phyloP scores from a whole-genome alignment of 2,329 filamentous ascomycete species.

The Diplocarpon mali region DNA sequence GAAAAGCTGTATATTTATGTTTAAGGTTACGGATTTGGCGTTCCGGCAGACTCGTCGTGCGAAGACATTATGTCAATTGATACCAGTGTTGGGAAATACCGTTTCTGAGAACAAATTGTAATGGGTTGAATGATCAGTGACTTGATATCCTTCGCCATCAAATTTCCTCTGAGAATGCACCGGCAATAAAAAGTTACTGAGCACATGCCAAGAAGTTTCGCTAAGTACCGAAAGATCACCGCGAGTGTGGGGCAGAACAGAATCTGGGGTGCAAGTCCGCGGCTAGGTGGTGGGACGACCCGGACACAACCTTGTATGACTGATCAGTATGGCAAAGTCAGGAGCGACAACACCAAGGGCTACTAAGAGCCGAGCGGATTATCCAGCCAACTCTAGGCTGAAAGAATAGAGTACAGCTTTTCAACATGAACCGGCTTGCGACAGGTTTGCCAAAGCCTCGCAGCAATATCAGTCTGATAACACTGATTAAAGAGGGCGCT shows the following conservation, averaged over 20 bases:
- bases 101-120: neutral
- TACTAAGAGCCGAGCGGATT: neutral
- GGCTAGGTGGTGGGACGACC: slow-evolving; percentile 2
- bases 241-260: slow-evolving; percentile 3
- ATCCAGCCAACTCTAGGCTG: neutral
- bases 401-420: neutral
- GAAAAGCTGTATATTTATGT: neutral
- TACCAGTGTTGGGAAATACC: neutral
- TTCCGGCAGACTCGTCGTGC: neutral
- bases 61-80: neutral
- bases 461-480: slow-evolving; percentile 3
- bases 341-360: neutral
- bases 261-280: slow-evolving; percentile 5
- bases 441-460: slow-evolving; percentile 16
- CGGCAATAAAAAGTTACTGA: no score
- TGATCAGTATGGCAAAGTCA: neutral
- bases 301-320: slow-evolving; percentile 7
- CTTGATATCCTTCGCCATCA: no score
- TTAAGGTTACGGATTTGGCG: no score
- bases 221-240: neutral
- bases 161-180: no score
- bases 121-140: no score
- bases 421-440: slow-evolving; percentile 21
- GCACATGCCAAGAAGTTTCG: no score
- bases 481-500: slow-evolving; percentile 4